Base-by-base conservation (phyloP, 2,329 filamentous ascomycete species). In the Incumbomyces delicatus region DNA sequence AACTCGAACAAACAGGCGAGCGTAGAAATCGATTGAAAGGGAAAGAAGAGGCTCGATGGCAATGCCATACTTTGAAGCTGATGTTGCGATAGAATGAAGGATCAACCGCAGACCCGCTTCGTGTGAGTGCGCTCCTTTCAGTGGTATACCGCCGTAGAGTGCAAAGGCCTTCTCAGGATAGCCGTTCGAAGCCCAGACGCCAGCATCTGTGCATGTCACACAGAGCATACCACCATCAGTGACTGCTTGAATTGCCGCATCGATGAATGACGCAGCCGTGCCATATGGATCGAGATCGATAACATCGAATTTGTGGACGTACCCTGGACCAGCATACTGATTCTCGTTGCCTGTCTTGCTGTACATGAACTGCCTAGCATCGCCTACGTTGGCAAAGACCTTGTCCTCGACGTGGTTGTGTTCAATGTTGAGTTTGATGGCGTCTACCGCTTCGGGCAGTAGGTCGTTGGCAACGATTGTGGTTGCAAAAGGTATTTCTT, bases 201-300 rank as follows among this genome's bases (percentile, higher is more conserved):
- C 88, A 8, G 90, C 89, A 64, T 98, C 92, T 0, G 92, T 98
- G 66, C 92, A 98, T 1, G 92, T 98, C 4, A 98, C 85, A 62
- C 89, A 95, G 3, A 98, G 75, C 33, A 98, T 73, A 3, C 92
- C 92, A 1, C 90, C 90, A 57, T 95, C 87, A 53, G 84, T 80
- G 6, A 95, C 77, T 1, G 86, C 80, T 66, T 95, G 89, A 7
- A 98, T 73, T 1, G 92, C 88, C 1, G 87, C 81, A 61, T 98
- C 92, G 45, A 98, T 76, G 64, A 98, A 98, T 1, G 87, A 85
- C 8, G 86, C 87, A 1, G 90, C 92, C 0, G 87, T 94, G 35
- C 92, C 92, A 59, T 98, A 98, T 0, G 92, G 92, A 62, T 98
- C 92, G 27, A 98, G 76, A 62, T 98, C 92, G 53, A 98, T 92